phyloP scores from a whole-genome alignment of 768 basidiomycete genomes.

The Phanerodontia chrysosporium region DNA sequence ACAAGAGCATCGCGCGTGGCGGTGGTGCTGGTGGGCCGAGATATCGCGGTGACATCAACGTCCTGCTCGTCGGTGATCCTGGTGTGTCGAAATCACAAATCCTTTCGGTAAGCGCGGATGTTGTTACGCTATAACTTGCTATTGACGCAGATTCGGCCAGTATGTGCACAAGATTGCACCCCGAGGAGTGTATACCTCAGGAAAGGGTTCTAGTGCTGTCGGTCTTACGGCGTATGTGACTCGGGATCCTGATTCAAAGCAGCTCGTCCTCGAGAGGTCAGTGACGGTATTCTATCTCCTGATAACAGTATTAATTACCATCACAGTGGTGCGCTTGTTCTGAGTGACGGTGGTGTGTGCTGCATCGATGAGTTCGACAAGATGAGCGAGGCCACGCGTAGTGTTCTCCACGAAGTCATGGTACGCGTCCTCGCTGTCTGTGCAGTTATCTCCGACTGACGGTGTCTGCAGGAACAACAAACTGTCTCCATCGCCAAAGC shows the following conservation, averaged over 20 bases:
- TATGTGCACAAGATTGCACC: constrained; percentile 99
- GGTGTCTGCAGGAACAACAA: constrained; percentile 85
- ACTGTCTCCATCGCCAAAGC: constrained; percentile 99
- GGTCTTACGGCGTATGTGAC: constrained; percentile 99
- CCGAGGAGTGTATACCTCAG: constrained; percentile 94
- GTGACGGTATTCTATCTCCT: constrained; percentile 7
- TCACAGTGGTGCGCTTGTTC: constrained; percentile 81
- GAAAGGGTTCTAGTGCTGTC: constrained; percentile 97
- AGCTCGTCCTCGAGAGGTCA: constrained; percentile 93
- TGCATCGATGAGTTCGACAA: constrained; percentile 99
- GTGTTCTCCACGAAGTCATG: constrained; percentile 99
- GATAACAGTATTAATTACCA: background rate
- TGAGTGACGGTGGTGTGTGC: constrained; percentile 95
- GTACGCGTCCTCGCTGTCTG: constrained; percentile 34
- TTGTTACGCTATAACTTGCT: background rate
- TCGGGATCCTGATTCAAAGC: constrained; percentile 96
- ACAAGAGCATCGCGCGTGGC: constrained; percentile 89
- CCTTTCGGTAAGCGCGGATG: constrained; percentile 55
- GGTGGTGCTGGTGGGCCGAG: constrained; percentile 95
- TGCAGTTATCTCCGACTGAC: background rate
- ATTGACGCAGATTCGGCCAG: constrained; percentile 38
- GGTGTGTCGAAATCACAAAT: constrained; percentile 97
- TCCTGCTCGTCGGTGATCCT: constrained; percentile 94
- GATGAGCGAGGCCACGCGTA: constrained; percentile 96
- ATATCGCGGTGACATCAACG: constrained; percentile 97